Base-by-base conservation (phyloP, 1,139 yeast species). In the Blastobotrys ciferrii region DNA sequence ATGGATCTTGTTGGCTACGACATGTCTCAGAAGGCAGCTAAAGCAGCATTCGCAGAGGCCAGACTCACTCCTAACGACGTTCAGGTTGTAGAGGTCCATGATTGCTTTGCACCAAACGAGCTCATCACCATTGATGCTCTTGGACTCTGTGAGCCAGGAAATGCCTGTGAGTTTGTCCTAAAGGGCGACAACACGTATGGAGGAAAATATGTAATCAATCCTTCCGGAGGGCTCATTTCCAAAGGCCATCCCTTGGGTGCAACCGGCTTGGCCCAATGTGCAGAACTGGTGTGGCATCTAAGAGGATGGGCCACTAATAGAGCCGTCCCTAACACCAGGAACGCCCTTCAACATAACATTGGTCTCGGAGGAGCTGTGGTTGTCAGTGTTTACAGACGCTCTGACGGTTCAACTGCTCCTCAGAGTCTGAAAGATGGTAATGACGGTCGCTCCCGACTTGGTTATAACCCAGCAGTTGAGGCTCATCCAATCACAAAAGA, bases 201-300 rank as follows among this genome's bases (percentile, higher is more conserved):
- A 13, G 64, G 64, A 18, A 54, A 57, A 45, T 57, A 56, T 42
- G 59, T 63, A 9, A 60, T 62, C 43, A 63, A 63, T 46, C 66
- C 66, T 14, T 59, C 64, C 6, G 66, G 66, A 11, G 66, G 66
- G 9, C 56, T 63, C 25, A 61, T 61, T 41, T 53, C 59, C 43
- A 63, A 62, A 53, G 66, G 66, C 36, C 66, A 63, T 38, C 65
- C 66, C 7, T 55, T 63, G n/a, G 66, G 65, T 6, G 66, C 66
- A 5, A 63, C 66, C n/a, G 66, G 66, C 6, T 50, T 63, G 11
- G 65, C 65, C 6, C 66, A 63, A 49, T 60, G 63, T 46, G 57
- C 62, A 3, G 66, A 63, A 45, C 54, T 63, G 7, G 59, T 56
- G 15, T 63, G 66, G 65, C 66, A 63, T 42, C 45, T 63, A 32